Evolutionary conservation across 2,329 filamentous ascomycete species (phyloP).

Genomic region (Iodosphaeria phyllophila): DNA sequence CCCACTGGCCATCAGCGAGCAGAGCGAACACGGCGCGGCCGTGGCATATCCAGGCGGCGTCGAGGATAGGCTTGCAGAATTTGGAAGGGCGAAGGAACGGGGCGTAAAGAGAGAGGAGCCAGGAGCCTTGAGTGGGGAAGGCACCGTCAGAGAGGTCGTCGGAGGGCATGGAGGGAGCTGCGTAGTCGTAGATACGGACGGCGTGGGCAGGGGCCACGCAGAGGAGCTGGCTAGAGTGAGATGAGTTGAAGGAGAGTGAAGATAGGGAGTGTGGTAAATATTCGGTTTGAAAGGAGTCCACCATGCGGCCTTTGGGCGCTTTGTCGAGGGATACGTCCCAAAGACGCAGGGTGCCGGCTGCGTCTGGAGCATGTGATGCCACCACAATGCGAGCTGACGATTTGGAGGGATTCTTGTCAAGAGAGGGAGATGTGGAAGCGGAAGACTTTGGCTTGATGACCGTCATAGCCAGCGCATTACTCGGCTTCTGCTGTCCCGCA

Average conservation of each 20-base stretch:
- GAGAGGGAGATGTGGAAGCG: conserved; percentile 17
- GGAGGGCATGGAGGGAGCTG: conserved; percentile 28
- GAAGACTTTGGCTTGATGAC: conserved; percentile 22
- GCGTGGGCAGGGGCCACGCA: conserved; percentile 34
- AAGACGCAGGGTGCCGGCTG: conserved; percentile 35
- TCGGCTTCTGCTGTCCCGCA: conserved; percentile 30
- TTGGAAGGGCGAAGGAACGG: conserved; percentile 30
- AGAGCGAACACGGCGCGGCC: conserved; percentile 39
- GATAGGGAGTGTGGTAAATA: conserved; percentile 34
- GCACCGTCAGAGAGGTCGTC: conserved; percentile 31
- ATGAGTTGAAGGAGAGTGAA: conserved; percentile 41
- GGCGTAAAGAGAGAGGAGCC: conserved; percentile 43
- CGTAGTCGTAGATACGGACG: conserved; percentile 44
- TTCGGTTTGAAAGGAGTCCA: conserved; percentile 40
- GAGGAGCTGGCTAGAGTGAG: conserved; percentile 37
- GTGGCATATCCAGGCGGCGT: conserved; percentile 41
- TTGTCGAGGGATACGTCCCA: conserved; percentile 36
- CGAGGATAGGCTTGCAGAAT: conserved; percentile 39
- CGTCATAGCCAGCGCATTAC: conserved; percentile 36
- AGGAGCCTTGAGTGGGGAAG: conserved; percentile 40
- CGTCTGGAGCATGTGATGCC: conserved; percentile 39
- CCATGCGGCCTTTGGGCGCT: conserved; percentile 14
- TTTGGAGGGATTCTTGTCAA: conserved; percentile 9
- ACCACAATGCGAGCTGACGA: conserved; percentile 40
- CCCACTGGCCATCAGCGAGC: conserved; percentile 47